Evolutionary conservation across 345 rosid species (phyloP).

Genomic region (Limnanthes douglasii): DNA sequence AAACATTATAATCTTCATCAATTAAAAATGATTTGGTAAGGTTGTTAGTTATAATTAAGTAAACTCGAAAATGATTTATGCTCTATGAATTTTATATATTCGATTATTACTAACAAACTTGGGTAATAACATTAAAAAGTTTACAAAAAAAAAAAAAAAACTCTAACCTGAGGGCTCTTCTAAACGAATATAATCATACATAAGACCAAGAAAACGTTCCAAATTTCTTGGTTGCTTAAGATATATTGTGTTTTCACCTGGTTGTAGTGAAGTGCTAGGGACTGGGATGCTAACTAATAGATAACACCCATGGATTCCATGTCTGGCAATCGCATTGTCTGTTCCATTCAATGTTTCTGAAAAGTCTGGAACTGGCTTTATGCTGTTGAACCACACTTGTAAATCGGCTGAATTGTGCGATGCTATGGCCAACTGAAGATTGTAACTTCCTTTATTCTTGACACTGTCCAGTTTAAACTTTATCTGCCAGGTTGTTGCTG

Average conservation of each 20-base stretch:
- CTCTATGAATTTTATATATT: too few relatives aligned
- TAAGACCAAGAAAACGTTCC: slow-evolving; percentile 37
- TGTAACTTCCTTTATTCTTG: slow-evolving; percentile 25
- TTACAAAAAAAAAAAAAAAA: too few relatives aligned
- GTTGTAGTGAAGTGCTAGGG: slow-evolving; percentile 19
- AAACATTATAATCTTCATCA: too few relatives aligned
- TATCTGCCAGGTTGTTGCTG: slow-evolving; percentile 64
- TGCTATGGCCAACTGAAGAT: slow-evolving; percentile 64
- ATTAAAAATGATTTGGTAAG: too few relatives aligned
- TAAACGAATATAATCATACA: slow-evolving; percentile 78
- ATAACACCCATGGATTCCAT: slow-evolving; percentile 29
- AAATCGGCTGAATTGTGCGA: slow-evolving; percentile 37
- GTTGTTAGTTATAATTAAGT: too few relatives aligned
- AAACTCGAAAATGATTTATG: too few relatives aligned
- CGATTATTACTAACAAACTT: too few relatives aligned
- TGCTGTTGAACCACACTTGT: slow-evolving; percentile 40
- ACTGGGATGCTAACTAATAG: slow-evolving; percentile 39
- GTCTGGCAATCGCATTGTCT: slow-evolving; percentile 19
- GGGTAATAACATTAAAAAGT: too few relatives aligned
- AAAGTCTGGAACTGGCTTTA: slow-evolving; percentile 7
- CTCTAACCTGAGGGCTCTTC: slow-evolving; percentile 57
- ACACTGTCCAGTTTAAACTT: slow-evolving; percentile 25
- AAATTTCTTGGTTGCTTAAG: slow-evolving; percentile 36
- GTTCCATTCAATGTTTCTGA: slow-evolving; percentile 11
- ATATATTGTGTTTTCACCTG: slow-evolving; percentile 42